Base-by-base conservation (phyloP, 2,329 filamentous ascomycete species). In the Neocatenulostroma microsporum region DNA sequence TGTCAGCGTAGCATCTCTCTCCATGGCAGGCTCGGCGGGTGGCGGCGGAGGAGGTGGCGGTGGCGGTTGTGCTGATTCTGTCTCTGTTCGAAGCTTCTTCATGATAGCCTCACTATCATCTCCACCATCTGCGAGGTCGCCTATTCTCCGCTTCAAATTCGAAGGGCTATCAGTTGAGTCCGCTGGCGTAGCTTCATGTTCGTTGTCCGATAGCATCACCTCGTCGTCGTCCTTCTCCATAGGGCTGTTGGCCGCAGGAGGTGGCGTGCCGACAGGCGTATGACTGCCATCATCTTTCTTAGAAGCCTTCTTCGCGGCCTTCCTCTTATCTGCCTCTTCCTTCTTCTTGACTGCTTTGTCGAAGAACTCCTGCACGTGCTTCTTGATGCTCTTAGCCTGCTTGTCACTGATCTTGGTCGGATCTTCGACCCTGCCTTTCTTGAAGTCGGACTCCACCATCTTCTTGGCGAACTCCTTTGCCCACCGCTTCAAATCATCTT, bases 391-490 rank as follows among this genome's bases (percentile, higher is more conserved):
- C 56, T 80, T 81, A 50, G 81, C 75, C 52, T 91, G 84, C 56
- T 85, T 88, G 23, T 83, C 74, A 19, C 73, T 75, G 46, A 95
- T 80, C 32, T 74, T 76, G 17, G 77, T 84, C 0, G 87, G 89
- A 53, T 95, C 81, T 30, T 77, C 73, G 8, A 95, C 87, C n/a
- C 86, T 80, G 31, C 79, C 77, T 54, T 89, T 82, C 60, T 94
- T 94, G 65, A 84, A 95, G 59, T 96, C 89, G 0, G 86, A 91
- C 13, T 84, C 77, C 14, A 94, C 88, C 11, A 96, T 74, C 61
- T 89, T 94, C 63, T 94, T 94, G 39, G 63, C 56, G 55, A 76
- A 73, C 59, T 81, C 76, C 62, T 80, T 80, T 5, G 72, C 75
- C 47, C 78, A 72, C 27, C 74, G 68, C 56, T 81, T 81, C 28